phyloP scores from a whole-genome alignment of 1,284 basidiomycete genomes.

The Ustilago sp. region DNA sequence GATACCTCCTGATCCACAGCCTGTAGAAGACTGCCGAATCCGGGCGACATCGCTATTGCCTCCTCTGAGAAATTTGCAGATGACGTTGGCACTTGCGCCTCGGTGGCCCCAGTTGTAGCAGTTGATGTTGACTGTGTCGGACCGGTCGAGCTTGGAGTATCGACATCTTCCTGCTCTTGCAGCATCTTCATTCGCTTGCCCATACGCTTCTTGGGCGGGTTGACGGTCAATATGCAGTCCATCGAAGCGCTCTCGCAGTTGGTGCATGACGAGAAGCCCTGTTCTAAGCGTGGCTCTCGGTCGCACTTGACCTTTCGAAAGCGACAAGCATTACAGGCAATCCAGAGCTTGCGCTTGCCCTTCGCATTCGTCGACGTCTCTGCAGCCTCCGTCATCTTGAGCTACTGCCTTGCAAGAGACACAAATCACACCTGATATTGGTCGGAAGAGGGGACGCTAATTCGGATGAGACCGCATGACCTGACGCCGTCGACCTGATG shows the following conservation, averaged over 20 bases:
- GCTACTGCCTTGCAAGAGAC: neutral
- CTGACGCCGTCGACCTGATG: neutral
- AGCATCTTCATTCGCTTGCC: constrained; percentile 45
- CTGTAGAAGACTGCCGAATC: constrained; percentile 30
- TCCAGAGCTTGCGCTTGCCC: constrained; percentile 39
- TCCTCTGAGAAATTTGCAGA: neutral
- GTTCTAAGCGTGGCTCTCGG: constrained; percentile 31
- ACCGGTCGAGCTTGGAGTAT: neutral
- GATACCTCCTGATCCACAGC: constrained; percentile 24
- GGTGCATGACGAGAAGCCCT: constrained; percentile 23
- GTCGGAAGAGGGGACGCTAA: neutral
- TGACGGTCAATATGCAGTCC: constrained; percentile 37
- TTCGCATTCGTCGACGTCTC: constrained; percentile 9
- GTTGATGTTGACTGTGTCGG: neutral
- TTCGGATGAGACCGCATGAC: neutral
- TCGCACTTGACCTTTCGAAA: constrained; percentile 50
- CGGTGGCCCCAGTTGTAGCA: neutral
- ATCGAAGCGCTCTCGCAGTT: constrained; percentile 29
- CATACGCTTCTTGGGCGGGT: constrained; percentile 45
- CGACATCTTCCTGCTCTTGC: constrained; percentile 27
- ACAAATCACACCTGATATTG: neutral
- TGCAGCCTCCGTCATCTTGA: constrained; percentile 8
- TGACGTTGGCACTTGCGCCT: neutral
- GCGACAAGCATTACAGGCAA: constrained; percentile 45
- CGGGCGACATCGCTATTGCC: constrained; percentile 23